Evolutionary conservation across 2,329 filamentous ascomycete genomes (phyloP).

Genomic region (Penicillium psychrosexuale): DNA sequence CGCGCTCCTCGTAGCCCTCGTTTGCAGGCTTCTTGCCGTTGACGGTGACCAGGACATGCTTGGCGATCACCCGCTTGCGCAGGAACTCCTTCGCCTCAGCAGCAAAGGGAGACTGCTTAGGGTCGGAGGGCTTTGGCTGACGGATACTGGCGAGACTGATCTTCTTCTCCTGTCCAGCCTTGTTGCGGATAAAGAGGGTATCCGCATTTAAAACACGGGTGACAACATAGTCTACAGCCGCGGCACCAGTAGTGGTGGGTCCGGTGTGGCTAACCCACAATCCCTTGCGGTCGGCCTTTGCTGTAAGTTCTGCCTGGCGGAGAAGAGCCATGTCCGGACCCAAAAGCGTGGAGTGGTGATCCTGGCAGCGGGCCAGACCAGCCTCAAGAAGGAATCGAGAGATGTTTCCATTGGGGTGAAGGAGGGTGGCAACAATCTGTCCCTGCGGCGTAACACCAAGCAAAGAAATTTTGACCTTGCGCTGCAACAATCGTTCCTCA

Average conservation of each 20-base stretch:
- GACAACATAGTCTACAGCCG: constrained; percentile 72
- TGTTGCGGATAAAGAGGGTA: constrained; percentile 80
- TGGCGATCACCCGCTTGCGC: constrained; percentile 90
- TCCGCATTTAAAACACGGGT: constrained; percentile 84
- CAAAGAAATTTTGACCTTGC: constrained; percentile 76
- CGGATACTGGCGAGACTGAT: constrained; percentile 90
- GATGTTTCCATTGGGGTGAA: constrained; percentile 90
- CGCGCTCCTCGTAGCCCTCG: constrained; percentile 89
- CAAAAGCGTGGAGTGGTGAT: constrained; percentile 91
- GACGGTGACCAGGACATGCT: constrained; percentile 84
- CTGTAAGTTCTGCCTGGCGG: constrained; percentile 80
- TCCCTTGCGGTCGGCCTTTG: constrained; percentile 71
- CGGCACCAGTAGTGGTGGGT: constrained; percentile 57
- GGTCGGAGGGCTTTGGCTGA: constrained; percentile 84
- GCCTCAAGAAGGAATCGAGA: constrained; percentile 85
- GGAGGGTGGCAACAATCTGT: constrained; percentile 80
- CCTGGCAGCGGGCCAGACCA: constrained; percentile 86
- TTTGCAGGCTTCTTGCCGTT: constrained; percentile 87
- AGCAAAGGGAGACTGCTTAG: constrained; percentile 80
- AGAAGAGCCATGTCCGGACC: constrained; percentile 83
- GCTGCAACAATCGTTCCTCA: constrained; percentile 79
- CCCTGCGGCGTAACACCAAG: constrained; percentile 86
- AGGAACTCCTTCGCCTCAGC: constrained; percentile 96
- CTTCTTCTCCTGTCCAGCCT: constrained; percentile 80
- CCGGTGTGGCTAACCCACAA: constrained; percentile 78